phyloP scores from a whole-genome alignment of 257 asterid species.

The Solanum etuberosum region DNA sequence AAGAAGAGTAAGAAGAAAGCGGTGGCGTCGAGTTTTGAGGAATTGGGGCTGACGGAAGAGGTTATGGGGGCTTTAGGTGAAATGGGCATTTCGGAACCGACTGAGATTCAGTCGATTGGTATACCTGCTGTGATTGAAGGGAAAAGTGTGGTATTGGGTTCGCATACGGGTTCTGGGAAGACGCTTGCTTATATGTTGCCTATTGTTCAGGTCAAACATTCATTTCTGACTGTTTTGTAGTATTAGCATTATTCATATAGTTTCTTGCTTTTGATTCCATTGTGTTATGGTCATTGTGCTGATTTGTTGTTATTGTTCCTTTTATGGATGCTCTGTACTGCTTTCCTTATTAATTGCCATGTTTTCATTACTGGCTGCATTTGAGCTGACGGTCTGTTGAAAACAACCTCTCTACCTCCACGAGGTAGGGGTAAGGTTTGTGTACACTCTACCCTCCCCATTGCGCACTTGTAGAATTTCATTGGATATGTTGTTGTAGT shows the following conservation, averaged over 20 bases:
- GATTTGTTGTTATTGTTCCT: neutral
- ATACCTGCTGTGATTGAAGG: constrained; percentile 70
- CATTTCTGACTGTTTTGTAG: neutral
- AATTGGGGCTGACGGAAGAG: constrained; percentile 74
- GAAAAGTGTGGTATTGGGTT: constrained; percentile 81
- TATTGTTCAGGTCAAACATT: constrained; percentile 59
- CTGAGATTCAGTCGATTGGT: constrained; percentile 92
- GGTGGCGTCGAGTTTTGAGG: constrained; percentile 53
- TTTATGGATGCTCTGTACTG: neutral
- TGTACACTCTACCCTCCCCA: neutral
- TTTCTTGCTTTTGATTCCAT: neutral
- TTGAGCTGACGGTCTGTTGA: neutral
- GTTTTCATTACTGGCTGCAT: neutral
- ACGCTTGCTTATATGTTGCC: constrained; percentile 95
- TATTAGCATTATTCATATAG: neutral
- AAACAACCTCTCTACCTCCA: neutral
- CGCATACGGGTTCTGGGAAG: constrained; percentile 98
- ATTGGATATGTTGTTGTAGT: neutral
- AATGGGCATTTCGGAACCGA: constrained; percentile 73
- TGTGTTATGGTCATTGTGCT: neutral
- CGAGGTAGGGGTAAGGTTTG: neutral
- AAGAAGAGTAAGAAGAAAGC: constrained; percentile 35
- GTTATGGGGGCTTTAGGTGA: constrained; percentile 65
- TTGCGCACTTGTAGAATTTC: neutral
- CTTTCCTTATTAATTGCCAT: neutral